phyloP scores from a whole-genome alignment of 148 eudicot species.

The Cornus florida region DNA sequence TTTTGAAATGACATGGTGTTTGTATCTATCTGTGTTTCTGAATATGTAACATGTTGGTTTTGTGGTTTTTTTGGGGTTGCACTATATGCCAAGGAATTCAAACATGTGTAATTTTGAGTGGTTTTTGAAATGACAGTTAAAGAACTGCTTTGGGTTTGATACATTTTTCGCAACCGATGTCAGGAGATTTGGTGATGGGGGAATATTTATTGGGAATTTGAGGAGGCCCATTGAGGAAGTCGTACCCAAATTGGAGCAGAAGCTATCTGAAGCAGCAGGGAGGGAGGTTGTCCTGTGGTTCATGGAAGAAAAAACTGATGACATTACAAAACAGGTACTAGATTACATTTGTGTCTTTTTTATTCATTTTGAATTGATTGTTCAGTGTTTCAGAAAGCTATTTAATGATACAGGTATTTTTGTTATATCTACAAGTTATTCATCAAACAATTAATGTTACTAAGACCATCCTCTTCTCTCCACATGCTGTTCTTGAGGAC shows the following conservation, averaged over 20 bases:
- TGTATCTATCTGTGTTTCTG: no score
- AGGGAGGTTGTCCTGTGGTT: constrained; percentile 87
- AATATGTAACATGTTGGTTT: neutral
- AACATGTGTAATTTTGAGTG: constrained; percentile 11
- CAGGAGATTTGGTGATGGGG: constrained; percentile 96
- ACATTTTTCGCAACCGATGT: constrained; percentile 93
- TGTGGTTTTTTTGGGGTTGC: neutral
- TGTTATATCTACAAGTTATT: neutral
- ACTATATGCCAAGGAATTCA: neutral
- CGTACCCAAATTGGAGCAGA: constrained; percentile 75
- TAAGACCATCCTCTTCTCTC: neutral
- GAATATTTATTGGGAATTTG: constrained; percentile 89
- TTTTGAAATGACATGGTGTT: constrained; percentile 33
- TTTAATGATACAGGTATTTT: neutral
- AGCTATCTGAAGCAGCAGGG: constrained; percentile 85
- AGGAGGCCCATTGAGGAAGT: constrained; percentile 86
- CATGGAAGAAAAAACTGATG: constrained; percentile 90
- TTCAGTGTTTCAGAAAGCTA: neutral
- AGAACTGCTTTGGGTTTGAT: constrained; percentile 81
- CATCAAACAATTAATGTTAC: neutral
- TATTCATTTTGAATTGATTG: neutral
- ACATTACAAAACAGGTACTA: constrained; percentile 79
- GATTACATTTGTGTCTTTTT: neutral
- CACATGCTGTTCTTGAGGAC: neutral
- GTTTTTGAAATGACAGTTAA: constrained; percentile 52